Percentiles rank a stretch among this genome's conserved stretches.
phyloP scores from a whole-genome alignment of 2,329 filamentous ascomycete genomes.

The Scedosporium aurantiacum region DNA sequence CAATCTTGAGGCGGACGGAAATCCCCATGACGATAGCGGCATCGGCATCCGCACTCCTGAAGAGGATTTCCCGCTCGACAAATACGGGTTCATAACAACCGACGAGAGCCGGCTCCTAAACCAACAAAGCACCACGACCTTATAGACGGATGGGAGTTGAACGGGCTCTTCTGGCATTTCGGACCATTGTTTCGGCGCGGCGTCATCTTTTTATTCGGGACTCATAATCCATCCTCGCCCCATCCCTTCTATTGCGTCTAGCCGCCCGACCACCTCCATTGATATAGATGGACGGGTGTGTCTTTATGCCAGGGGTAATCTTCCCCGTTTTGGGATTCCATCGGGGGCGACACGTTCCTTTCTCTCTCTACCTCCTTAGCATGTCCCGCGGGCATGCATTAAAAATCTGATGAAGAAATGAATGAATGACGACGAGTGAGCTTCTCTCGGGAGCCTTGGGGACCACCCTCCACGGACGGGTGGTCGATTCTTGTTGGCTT shows the following conservation, averaged over 20 bases:
- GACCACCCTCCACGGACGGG: neutral
- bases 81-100: conserved; percentile 36
- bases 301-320: neutral
- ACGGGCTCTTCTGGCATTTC: neutral
- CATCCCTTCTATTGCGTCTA: neutral
- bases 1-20: conserved; percentile 5
- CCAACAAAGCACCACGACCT: neutral
- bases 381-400: neutral
- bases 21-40: conserved; percentile 57
- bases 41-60: conserved; percentile 61
- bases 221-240: neutral
- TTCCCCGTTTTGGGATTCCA: neutral
- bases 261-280: neutral
- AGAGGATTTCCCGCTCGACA: conserved; percentile 51
- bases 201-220: neutral
- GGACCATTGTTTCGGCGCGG: neutral
- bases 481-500: neutral
- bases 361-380: neutral
- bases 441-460: neutral
- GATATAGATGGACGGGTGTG: neutral
- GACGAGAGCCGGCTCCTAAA: conserved; percentile 19
- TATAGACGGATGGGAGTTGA: neutral
- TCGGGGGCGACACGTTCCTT: neutral
- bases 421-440: neutral
- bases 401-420: neutral